Percentiles rank a stretch among this genome's conserved stretches.
Conservation (phyloP, 768 basidiomycete genomes). For the Termitomyces sp. region DNA sequence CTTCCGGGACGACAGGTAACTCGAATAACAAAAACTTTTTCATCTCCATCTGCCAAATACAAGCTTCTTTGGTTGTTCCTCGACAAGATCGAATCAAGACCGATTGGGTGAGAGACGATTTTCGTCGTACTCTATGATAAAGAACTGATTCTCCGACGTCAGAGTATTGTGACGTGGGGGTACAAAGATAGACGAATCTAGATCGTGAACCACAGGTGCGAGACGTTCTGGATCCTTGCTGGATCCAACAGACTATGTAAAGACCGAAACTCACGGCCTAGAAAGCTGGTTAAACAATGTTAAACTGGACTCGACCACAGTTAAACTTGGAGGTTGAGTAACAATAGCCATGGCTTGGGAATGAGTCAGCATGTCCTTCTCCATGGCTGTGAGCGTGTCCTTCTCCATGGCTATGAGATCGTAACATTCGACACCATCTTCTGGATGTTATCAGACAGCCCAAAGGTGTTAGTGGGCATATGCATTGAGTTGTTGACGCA, state of each 20-base stretch:
- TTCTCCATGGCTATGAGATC: background rate
- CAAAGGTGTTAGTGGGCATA: too few species aligned
- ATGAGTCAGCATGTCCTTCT: background rate
- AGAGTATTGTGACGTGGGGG: background rate
- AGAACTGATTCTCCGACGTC: background rate
- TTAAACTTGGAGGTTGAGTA: too few species aligned
- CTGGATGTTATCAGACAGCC: background rate
- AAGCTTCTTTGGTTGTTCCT: conserved; percentile 5
- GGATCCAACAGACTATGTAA: background rate
- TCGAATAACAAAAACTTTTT: conserved; percentile 2
- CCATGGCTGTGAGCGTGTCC: background rate
- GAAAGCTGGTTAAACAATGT: too few species aligned
- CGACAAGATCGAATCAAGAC: background rate
- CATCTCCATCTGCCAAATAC: conserved; percentile 7
- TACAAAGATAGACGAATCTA: background rate
- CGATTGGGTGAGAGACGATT: background rate
- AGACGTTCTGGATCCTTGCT: too few species aligned
- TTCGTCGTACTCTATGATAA: background rate
- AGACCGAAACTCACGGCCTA: background rate
- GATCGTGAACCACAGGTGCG: background rate
- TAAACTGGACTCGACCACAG: background rate
- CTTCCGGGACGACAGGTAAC: conserved; percentile 14
- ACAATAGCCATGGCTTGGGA: background rate
- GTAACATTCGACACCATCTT: background rate
- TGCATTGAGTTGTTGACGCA: background rate